Base-by-base conservation (phyloP, 352 stramenopile species). In the Pythium diclinum region DNA sequence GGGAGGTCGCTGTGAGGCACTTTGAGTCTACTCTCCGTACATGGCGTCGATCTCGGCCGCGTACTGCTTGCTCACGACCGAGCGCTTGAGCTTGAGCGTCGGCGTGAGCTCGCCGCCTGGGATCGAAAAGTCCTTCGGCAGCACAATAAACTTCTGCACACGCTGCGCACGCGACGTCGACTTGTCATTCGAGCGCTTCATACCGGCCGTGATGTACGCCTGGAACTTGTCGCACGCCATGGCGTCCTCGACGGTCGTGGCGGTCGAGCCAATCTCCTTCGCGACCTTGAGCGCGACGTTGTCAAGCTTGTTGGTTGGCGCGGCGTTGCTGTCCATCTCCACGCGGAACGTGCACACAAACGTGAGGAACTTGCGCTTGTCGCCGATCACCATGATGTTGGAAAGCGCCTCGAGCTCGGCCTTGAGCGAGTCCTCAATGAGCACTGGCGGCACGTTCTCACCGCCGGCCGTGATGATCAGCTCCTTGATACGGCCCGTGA, bases 401-500 rank as follows among this genome's bases (percentile, higher is more conserved):
- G 86, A 81, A 13, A 98, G 71, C 42, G 75, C 81, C 14, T 85
- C 71, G 17, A 97, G 71, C 51, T 90, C 78, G 10, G 71, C 42
- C 82, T 97, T 97, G 64, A 98, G 75, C 44, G 87, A 72, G 63
- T 96, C 81, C 44, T 97, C 91, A 25, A 97, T 92, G 33, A 90
- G 65, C 34, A 94, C 87, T 6, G 93, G 91, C 6, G 94, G 79
- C 21, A 98, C 79, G 69, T 98, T 98, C 74, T 98, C 92, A 28
- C 94, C 90, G 32, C 92, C 91, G 5, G 91, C 89, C 7, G 91
- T 97, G 72, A 96, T 96, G 73, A 98, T 97, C 28, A 97, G 78
- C 72, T 98, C 92, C 71, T 98, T 98, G 72, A 98, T 96, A 17
- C 94, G 85, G 16, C 92, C 94, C 3, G 92, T 98, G 68, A 98